A percentile compares a stretch with the other conserved stretches of the same genome.
These are phyloP conservation scores for Pleurotus djamor DNA, from an alignment of 768 basidiomycete species.

Conservation along the genomic window DNA sequence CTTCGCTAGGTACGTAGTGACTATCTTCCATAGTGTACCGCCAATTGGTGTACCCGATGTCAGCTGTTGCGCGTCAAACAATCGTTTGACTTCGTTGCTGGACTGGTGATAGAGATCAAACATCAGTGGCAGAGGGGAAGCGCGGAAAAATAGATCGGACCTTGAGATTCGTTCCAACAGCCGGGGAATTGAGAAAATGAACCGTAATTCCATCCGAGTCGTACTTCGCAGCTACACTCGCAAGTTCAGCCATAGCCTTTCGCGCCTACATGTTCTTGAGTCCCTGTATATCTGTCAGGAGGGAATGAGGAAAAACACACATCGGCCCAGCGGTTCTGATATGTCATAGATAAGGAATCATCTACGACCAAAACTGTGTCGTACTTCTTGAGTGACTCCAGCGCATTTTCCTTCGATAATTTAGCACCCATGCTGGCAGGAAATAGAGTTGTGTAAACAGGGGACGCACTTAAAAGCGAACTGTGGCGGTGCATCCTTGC, in stretches of 20 bases:
- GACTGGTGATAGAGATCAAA: conserved; percentile 4
- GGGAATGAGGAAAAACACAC: conserved; percentile 22
- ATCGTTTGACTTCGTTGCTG: conserved; percentile 11
- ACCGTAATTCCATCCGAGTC: conserved; percentile 56
- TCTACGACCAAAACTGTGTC: conserved; percentile 60
- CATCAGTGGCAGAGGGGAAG: conserved; percentile 21
- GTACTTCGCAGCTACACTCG: conserved; percentile 38
- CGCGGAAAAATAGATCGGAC: conserved; percentile 22
- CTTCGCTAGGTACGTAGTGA: conserved; percentile 10
- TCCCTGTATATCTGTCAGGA: not conserved
- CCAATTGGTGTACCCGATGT: conserved; percentile 15
- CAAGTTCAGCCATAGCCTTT: conserved; percentile 40
- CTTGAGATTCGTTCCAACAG: conserved; percentile 25
- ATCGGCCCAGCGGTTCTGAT: conserved; percentile 44
- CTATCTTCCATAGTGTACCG: conserved; percentile 12
- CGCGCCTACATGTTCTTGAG: conserved; percentile 25
- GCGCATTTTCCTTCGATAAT: conserved; percentile 19
- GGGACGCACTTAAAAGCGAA: too few relatives aligned
- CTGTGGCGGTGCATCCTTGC: not conserved
- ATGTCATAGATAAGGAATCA: conserved; percentile 57
- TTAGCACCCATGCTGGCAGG: conserved; percentile 14
- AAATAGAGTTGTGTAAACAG: not conserved
- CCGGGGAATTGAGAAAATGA: conserved; percentile 46
- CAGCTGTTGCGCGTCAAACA: conserved; percentile 12
- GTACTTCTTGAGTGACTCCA: conserved; percentile 39